A percentile compares a stretch with the other conserved stretches of the same genome.
Conservation (phyloP, 768 basidiomycete species). For the Tylopilus sp. region DNA sequence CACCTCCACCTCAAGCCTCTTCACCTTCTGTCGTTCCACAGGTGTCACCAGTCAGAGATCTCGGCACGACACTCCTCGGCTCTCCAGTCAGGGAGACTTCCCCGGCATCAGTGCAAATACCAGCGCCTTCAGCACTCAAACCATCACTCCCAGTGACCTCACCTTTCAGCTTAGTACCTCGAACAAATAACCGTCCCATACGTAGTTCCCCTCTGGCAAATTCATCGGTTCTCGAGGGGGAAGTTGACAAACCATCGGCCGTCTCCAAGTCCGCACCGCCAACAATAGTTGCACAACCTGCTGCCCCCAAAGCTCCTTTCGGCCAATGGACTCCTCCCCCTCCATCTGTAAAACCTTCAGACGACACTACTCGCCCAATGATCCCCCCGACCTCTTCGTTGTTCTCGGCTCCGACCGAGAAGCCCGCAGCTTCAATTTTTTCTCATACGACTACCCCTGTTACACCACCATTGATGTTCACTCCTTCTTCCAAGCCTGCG, state of each 20-base stretch:
- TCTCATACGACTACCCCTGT: constrained; percentile 3
- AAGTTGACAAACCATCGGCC: constrained; percentile 13
- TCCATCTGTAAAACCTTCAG: constrained; percentile 6
- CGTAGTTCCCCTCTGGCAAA: constrained; percentile 78
- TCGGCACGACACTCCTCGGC: constrained; percentile 61
- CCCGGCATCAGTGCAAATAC: constrained; percentile 9
- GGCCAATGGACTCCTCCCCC: constrained; percentile 31
- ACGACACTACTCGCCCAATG: constrained; percentile 37
- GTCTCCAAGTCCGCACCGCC: constrained; percentile 21
- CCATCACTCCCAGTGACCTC: constrained; percentile 26
- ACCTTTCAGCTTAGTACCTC: constrained; percentile 44
- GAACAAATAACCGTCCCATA: constrained; percentile 51
- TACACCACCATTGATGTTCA: background rate
- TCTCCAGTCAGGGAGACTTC: constrained; percentile 50
- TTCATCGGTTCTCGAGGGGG: constrained; percentile 46
- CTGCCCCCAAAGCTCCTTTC: constrained; percentile 39
- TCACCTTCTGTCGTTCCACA: constrained; percentile 12
- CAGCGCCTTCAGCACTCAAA: constrained; percentile 13
- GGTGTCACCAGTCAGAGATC: constrained; percentile 34
- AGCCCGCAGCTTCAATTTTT: constrained; percentile 7
- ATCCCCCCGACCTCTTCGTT: constrained; percentile 47
- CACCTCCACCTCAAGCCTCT: constrained; percentile 30
- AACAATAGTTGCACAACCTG: constrained; percentile 29
- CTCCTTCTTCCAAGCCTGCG: background rate
- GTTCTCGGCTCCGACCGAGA: constrained; percentile 19